Base-by-base conservation (phyloP, 2,329 filamentous ascomycete species). In the Nemania sp. region DNA sequence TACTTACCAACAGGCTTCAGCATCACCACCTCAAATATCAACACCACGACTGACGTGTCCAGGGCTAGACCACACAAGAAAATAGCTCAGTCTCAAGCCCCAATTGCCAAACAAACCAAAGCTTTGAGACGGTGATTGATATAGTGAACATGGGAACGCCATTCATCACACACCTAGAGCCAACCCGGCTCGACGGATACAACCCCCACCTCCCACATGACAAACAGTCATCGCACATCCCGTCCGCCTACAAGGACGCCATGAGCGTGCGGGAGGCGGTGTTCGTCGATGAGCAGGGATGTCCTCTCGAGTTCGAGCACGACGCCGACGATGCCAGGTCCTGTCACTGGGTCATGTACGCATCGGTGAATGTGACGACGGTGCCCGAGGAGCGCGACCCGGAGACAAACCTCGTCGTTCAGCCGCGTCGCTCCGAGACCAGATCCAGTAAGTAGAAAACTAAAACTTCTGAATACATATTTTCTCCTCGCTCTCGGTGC, bases 321-420 rank as follows among this genome's bases (percentile, higher is more conserved):
- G 94, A 97, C 78, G 78, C 81, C 1, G 92, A 97, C 72, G 94
- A 98, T 74, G 67, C 82, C 1, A 84, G 90, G 37, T 88, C 87
- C 67, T 94, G 88, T 77, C 92, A 97, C 75, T 97, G 91, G 90
- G 88, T 97, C 32, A 80, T 88, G n/a, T 97, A 96, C 75, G 86
- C 86, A 49, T 87, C 82, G 15, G 81, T 89, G 57, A 82, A 83
- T 55, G 57, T 21, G 48, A 65, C 73, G 3, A 75, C 77, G 46
- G 74, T 76, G 60, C 71, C 73, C 5, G 80, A 82, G 71, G 68
- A 77, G 46, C 77, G 75, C 29, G 78, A 84, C 68, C 73, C 77
- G 5, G 68, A 70, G 5, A 76, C 67, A n/a, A 78, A 76, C 59
- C 73, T 76, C 35, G 70, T 81, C 39, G 48, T 78, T 47, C 74